These are phyloP conservation scores for Stenogyne calaminthoides DNA, from an alignment of 305 asterid species.

Conservation along the genomic window DNA sequence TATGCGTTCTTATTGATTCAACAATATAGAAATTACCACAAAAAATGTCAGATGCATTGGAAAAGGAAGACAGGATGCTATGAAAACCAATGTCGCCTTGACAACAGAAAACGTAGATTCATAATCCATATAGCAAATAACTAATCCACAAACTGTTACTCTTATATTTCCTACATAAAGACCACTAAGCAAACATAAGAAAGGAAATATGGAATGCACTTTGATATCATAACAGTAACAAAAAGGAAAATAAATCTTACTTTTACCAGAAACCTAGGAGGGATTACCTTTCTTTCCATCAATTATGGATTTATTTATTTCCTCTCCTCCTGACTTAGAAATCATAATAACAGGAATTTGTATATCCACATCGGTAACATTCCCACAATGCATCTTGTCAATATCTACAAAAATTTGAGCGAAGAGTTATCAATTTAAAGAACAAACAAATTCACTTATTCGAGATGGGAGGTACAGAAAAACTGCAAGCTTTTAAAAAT, in stretches of 20 bases:
- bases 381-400: conserved; percentile 68
- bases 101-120: background rate
- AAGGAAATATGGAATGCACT: conserved; percentile 12
- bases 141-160: background rate
- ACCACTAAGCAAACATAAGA: background rate
- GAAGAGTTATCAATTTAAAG: conserved; percentile 26
- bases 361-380: conserved; percentile 40
- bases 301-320: conserved; percentile 48
- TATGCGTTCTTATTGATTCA: background rate
- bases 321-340: conserved; percentile 66
- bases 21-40: background rate
- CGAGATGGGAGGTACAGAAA: conserved; percentile 9
- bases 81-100: background rate
- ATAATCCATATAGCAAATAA: background rate
- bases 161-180: background rate
- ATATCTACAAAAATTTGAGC: conserved; percentile 50
- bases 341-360: conserved; percentile 65
- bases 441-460: conserved; percentile 7
- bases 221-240: conserved; percentile 1
- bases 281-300: conserved; percentile 52
- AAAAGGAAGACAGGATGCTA: background rate
- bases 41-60: background rate
- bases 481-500: conserved; percentile 6
- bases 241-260: background rate
- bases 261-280: conserved; percentile 21